A percentile compares a stretch with the other conserved stretches of the same genome.
These are phyloP conservation scores for Talaromyces albobiverticillius DNA, from an alignment of 2,329 filamentous ascomycete species.

Conservation along the genomic window DNA sequence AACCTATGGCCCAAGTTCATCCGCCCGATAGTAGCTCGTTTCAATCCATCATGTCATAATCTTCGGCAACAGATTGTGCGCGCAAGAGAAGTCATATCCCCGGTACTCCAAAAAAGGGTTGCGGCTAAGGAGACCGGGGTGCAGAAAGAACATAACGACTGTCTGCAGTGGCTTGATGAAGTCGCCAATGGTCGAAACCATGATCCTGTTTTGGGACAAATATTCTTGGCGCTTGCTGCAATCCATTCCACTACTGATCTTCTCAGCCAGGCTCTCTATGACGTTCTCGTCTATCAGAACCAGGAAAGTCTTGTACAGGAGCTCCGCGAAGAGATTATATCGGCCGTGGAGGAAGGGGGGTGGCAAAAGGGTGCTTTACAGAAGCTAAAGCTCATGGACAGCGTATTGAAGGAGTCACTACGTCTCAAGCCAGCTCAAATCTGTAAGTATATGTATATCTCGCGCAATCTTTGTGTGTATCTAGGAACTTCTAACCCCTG, in stretches of 20 bases:
- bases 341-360: background rate
- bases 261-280: background rate
- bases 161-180: constrained; percentile 17
- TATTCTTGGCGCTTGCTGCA: constrained; percentile 16
- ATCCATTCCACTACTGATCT: constrained; percentile 6
- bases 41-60: constrained; percentile 36
- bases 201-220: constrained; percentile 17
- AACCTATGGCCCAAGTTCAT: constrained; percentile 33
- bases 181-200: constrained; percentile 13
- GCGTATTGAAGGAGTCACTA: constrained; percentile 21
- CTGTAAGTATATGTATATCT: constrained; percentile 13
- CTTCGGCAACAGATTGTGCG: constrained; percentile 34
- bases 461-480: too few species aligned
- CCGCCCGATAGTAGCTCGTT: constrained; percentile 36
- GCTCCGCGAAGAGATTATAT: background rate
- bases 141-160: constrained; percentile 13
- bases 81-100: constrained; percentile 29
- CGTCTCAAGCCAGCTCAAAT: constrained; percentile 17
- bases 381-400: constrained; percentile 20
- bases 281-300: background rate
- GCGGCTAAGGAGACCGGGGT: background rate
- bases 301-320: background rate
- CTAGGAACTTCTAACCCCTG: background rate
- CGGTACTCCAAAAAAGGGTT: constrained; percentile 9
- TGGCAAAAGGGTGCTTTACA: background rate